Evolutionary conservation across 305 asterid genomes (phyloP).

Genomic region (Fraxinus sp.): DNA sequence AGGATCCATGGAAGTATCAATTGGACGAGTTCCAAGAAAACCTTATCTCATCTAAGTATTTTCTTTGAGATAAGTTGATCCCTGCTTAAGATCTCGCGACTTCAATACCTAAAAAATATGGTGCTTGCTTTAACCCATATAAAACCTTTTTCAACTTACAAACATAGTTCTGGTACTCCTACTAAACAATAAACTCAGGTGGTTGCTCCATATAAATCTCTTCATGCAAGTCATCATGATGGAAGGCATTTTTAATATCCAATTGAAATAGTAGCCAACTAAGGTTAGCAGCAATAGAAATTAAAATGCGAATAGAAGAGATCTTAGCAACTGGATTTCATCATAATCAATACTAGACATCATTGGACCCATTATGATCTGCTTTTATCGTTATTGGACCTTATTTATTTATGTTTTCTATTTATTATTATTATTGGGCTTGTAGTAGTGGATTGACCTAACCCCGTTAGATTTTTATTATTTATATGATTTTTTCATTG

Average conservation of each 20-base stretch:
- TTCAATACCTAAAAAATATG: not conserved
- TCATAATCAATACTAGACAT: not conserved
- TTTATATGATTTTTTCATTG: no score
- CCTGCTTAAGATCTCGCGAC: not conserved
- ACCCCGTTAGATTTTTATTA: no score
- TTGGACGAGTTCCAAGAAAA: not conserved
- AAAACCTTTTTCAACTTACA: not conserved
- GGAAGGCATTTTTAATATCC: not conserved
- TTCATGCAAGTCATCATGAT: not conserved
- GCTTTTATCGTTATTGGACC: no score
- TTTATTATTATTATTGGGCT: no score
- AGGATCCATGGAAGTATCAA: not conserved
- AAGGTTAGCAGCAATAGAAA: not conserved
- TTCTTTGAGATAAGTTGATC: not conserved
- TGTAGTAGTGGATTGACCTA: no score
- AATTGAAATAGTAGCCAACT: not conserved
- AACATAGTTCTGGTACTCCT: not conserved
- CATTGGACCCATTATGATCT: no score
- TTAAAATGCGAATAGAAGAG: not conserved
- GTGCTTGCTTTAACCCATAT: not conserved
- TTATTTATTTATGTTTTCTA: no score
- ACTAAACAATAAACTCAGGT: not conserved
- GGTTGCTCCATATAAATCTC: not conserved
- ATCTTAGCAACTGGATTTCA: not conserved
- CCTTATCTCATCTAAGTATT: not conserved